Percentiles rank a stretch among this genome's conserved stretches.
Conservation (phyloP, 768 basidiomycete species). For the Austroboletus festivus region DNA sequence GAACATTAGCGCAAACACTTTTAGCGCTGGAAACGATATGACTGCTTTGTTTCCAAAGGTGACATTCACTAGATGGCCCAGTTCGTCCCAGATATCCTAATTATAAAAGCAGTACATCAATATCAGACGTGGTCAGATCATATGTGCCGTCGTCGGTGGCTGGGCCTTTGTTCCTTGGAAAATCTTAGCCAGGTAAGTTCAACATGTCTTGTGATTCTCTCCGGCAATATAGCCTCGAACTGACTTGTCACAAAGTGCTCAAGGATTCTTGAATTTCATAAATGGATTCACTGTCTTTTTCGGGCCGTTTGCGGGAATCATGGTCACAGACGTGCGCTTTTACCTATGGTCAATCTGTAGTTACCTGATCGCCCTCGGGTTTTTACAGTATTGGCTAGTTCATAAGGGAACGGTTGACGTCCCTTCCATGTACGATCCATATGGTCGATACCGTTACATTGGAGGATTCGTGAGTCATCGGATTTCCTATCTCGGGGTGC, state of each 20-base stretch:
- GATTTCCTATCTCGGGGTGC: not conserved
- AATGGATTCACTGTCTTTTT: slow-evolving; percentile 83
- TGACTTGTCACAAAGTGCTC: slow-evolving; percentile 35
- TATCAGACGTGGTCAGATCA: slow-evolving; percentile 29
- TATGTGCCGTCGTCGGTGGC: slow-evolving; percentile 44
- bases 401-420: slow-evolving; percentile 73
- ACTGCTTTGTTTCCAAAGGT: slow-evolving; percentile 64
- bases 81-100: slow-evolving; percentile 2
- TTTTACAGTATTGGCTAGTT: slow-evolving; percentile 69
- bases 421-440: slow-evolving; percentile 78
- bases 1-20: slow-evolving; percentile 76
- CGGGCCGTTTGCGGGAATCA: slow-evolving; percentile 79
- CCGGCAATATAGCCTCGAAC: not conserved
- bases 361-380: not conserved
- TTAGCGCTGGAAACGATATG: slow-evolving; percentile 81
- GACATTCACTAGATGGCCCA: not conserved
- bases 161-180: slow-evolving; percentile 87
- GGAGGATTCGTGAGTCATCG: slow-evolving; percentile 60
- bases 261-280: slow-evolving; percentile 77
- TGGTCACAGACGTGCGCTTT: slow-evolving; percentile 52
- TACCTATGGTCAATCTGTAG: not conserved
- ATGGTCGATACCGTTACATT: slow-evolving; percentile 76
- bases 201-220: not conserved
- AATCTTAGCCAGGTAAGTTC: slow-evolving; percentile 53
- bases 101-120: slow-evolving; percentile 23